A percentile compares a stretch with the other conserved stretches of the same genome.
Conservation (phyloP, 2,329 filamentous ascomycete genomes). For the Chaetomiaceae sp. region DNA sequence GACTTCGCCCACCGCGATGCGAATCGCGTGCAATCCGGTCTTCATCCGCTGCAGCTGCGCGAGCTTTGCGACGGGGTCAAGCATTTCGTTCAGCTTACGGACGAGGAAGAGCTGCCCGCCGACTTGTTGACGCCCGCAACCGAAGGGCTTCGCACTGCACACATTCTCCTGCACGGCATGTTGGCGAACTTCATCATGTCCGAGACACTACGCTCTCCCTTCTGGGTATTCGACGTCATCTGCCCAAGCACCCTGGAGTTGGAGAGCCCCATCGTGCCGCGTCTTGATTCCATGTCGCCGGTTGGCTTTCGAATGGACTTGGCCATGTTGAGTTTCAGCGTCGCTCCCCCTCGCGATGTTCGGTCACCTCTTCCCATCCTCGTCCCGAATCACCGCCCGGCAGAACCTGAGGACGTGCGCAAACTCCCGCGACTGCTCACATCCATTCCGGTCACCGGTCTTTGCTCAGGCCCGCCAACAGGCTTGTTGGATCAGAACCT, state of each 20-base stretch:
- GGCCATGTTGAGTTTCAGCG: slow-evolving; percentile 7
- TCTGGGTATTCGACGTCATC: slow-evolving; percentile 18
- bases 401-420: not conserved
- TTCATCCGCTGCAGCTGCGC: slow-evolving; percentile 14
- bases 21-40: slow-evolving; percentile 6
- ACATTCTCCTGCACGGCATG: slow-evolving; percentile 15
- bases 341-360: not conserved
- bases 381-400: not conserved
- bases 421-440: slow-evolving; percentile 3
- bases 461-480: not conserved
- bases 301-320: slow-evolving; percentile 15
- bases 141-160: not conserved
- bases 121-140: not conserved
- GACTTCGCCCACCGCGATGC: slow-evolving; percentile 12
- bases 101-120: slow-evolving; percentile 8
- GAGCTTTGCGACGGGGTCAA: slow-evolving; percentile 15
- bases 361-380: not conserved
- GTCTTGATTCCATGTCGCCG: slow-evolving; percentile 5
- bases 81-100: slow-evolving; percentile 12
- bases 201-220: slow-evolving; percentile 11
- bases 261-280: slow-evolving; percentile 11
- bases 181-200: slow-evolving; percentile 13
- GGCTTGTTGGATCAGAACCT: not conserved
- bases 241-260: slow-evolving; percentile 1
- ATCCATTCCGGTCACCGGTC: not conserved